Conservation (phyloP, 2,329 filamentous ascomycete genomes). For the Orbilia quercus region DNA sequence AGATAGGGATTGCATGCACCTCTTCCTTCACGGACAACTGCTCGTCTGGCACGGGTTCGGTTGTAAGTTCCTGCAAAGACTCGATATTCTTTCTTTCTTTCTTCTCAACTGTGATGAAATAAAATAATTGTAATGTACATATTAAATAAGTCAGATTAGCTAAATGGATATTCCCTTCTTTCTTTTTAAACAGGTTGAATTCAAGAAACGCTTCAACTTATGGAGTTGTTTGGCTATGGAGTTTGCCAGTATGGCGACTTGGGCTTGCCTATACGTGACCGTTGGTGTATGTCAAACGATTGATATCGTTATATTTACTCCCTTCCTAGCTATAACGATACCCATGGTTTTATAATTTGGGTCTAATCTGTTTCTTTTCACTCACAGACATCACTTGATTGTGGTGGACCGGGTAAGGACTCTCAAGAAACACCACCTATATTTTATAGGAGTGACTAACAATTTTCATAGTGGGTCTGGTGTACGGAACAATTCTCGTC, state of each 20-base stretch:
- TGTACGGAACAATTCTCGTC: constrained; percentile 54
- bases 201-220: constrained; percentile 55
- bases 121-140: not conserved
- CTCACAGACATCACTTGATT: constrained; percentile 53
- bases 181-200: constrained; percentile 42
- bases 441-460: not conserved
- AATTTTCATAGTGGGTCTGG: constrained; percentile 31
- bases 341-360: too few species aligned
- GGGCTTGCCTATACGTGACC: constrained; percentile 54
- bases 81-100: not conserved
- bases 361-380: constrained; percentile 38
- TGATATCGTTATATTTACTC: not conserved
- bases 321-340: too few species aligned
- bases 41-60: constrained; percentile 54
- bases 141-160: constrained; percentile 18
- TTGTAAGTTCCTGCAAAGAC: constrained; percentile 40
- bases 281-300: constrained; percentile 50
- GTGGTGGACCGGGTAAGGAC: constrained; percentile 48
- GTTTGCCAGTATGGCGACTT: constrained; percentile 55
- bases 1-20: constrained; percentile 42
- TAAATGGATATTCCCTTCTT: constrained; percentile 14
- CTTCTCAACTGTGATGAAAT: not conserved
- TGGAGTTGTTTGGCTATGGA: constrained; percentile 56
- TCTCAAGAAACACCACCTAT: not conserved
- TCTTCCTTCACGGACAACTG: constrained; percentile 52